Percentiles rank a stretch among this genome's conserved stretches.
Evolutionary conservation across 2,329 filamentous ascomycete genomes (phyloP).

Genomic region (Apiospora aurea): DNA sequence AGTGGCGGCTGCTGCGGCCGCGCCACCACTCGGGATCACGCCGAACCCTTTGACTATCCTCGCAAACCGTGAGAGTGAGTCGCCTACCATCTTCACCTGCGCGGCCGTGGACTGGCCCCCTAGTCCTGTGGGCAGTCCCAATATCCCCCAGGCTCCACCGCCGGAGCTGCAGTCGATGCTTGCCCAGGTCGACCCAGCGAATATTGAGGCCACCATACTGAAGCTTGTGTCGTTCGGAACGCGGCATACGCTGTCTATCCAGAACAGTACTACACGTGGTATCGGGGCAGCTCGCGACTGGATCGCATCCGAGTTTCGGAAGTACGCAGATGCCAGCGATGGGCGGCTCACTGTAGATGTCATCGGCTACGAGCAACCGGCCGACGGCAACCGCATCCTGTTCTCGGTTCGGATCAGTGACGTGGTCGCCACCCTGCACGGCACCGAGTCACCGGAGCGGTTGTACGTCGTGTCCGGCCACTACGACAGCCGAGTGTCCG

Average conservation of each 20-base stretch:
- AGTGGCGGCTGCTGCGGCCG: background rate
- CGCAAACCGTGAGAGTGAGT: background rate
- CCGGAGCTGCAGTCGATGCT: slow-evolving; percentile 39
- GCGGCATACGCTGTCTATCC: slow-evolving; percentile 60
- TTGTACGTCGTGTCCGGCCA: slow-evolving; percentile 63
- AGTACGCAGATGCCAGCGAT: slow-evolving; percentile 54
- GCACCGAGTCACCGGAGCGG: slow-evolving; percentile 53
- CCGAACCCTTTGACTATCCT: background rate
- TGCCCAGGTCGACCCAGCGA: slow-evolving; percentile 44
- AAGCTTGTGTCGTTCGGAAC: slow-evolving; percentile 64
- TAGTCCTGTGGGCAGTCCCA: slow-evolving; percentile 36
- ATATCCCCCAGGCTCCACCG: slow-evolving; percentile 39
- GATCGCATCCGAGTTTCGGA: slow-evolving; percentile 58
- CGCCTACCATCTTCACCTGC: slow-evolving; percentile 32
- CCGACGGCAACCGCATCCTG: slow-evolving; percentile 51
- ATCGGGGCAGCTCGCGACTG: slow-evolving; percentile 65
- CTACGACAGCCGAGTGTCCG: slow-evolving; percentile 60
- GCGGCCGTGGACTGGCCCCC: slow-evolving; percentile 41
- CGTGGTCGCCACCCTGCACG: slow-evolving; percentile 58
- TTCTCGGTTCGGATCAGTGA: slow-evolving; percentile 62
- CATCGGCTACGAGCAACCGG: slow-evolving; percentile 57
- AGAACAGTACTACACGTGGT: slow-evolving; percentile 57
- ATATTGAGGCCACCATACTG: slow-evolving; percentile 57
- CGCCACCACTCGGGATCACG: background rate
- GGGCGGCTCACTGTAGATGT: slow-evolving; percentile 58